Evolutionary conservation across 495 filamentous ascomycete species (phyloP), one percentile per base, ranked within the genome.

Genomic region (Melanomma pulvis-pyrius): DNA sequence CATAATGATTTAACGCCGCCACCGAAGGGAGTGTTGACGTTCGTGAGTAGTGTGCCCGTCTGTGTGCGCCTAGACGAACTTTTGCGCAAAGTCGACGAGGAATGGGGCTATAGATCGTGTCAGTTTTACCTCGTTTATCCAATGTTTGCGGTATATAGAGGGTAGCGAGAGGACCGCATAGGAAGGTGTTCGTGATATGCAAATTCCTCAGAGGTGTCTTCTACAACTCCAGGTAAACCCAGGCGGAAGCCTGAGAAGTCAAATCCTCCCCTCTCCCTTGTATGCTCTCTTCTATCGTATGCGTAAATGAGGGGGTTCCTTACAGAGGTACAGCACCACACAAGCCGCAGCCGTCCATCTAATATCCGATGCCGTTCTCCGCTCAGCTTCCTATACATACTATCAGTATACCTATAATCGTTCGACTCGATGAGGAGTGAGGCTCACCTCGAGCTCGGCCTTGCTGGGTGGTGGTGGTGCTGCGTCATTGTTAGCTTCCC

Each of bases 251-350:
- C n/a, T n/a, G n/a, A n/a, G n/a, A n/a, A n/a, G n/a, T n/a, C n/a
- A n/a, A n/a, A n/a, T n/a, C n/a, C n/a, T n/a, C n/a, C n/a, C n/a
- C n/a, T n/a, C n/a, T n/a, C n/a, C n/a, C n/a, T n/a, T n/a, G n/a
- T n/a, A n/a, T n/a, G n/a, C n/a, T n/a, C 39, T 44, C 5, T 17
- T n/a, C 13, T 12, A 3, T 15, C 39, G n/a, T 15, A 44, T 44
- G 2, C 8, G n/a, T 3, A 44, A 2, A 44, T 11, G 39, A 6
- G 5, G 39, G 39, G 39, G 94, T 21, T 22, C 77, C 89, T 70
- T 86, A 97, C 92, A 93, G 54, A 97, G 79, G 79, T 97, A 97
- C 64, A 97, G 62, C n/a, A 72, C 46, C 4, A 60, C 29, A 84
- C 30, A 88, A 63, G 69, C 90, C 75, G 64, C 87, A 84, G 52